Evolutionary conservation across 2,329 filamentous ascomycete species (phyloP).

Genomic region (Arthroderma sp.): DNA sequence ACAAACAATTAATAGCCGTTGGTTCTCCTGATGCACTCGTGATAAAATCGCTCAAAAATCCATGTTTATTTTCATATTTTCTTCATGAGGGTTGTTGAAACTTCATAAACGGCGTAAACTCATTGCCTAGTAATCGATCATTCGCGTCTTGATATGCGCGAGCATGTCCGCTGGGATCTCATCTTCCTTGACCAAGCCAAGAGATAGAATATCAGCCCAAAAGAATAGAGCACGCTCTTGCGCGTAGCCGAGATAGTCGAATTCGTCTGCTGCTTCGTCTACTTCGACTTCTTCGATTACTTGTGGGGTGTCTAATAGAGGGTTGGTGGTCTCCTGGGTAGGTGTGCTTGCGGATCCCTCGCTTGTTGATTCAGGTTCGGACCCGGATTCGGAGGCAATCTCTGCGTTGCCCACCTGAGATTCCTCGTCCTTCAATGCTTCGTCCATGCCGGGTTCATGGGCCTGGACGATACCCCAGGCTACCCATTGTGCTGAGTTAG

Average conservation of each 20-base stretch:
- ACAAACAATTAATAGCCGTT: too few species aligned
- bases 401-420: slow-evolving; percentile 6
- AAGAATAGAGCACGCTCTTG: slow-evolving; percentile 87
- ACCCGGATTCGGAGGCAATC: slow-evolving; percentile 2
- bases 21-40: too few species aligned
- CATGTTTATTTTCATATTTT: too few species aligned
- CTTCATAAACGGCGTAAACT: too few species aligned
- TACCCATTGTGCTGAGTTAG: slow-evolving; percentile 82
- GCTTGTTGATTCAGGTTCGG: not conserved
- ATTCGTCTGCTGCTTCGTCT: slow-evolving; percentile 55
- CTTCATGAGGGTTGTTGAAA: too few species aligned
- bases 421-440: slow-evolving; percentile 16
- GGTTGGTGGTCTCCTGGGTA: slow-evolving; percentile 13
- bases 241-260: slow-evolving; percentile 85
- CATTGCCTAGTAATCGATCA: slow-evolving; percentile 36
- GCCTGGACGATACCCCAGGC: slow-evolving; percentile 96
- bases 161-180: slow-evolving; percentile 61
- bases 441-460: slow-evolving; percentile 61
- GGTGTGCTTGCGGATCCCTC: slow-evolving; percentile 1
- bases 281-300: slow-evolving; percentile 25
- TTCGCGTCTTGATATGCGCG: slow-evolving; percentile 46
- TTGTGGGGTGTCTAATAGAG: slow-evolving; percentile 15
- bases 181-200: slow-evolving; percentile 61
- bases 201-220: slow-evolving; percentile 72
- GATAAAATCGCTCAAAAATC: too few species aligned